These are phyloP conservation scores for Kentomonas sorsogonicus DNA, from an alignment of 208 protist genomes.

Conservation along the genomic window DNA sequence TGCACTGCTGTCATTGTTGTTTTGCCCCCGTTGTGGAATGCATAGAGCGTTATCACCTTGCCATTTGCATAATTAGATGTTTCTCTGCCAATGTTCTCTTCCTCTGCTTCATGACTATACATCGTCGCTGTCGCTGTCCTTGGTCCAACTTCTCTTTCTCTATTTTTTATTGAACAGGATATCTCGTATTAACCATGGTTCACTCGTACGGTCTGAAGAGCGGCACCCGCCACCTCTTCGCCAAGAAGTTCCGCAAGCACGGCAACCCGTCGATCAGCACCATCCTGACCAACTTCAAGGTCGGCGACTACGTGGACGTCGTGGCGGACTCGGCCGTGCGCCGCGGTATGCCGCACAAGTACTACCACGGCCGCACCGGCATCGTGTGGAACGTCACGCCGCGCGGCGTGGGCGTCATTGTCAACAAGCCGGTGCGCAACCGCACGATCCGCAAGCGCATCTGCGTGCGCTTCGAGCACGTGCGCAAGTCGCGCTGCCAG, in stretches of 20 bases:
- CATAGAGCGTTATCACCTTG: neutral
- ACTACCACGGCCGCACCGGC: conserved; percentile 99
- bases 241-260: conserved; percentile 95
- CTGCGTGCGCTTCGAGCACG: conserved; percentile 99
- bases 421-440: conserved; percentile 98
- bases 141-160: too few relatives aligned
- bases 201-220: conserved; percentile 96
- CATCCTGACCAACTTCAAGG: conserved; percentile 96
- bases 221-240: conserved; percentile 97
- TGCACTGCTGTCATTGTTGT: neutral
- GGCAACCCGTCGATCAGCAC: conserved; percentile 89
- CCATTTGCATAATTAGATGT: too few relatives aligned
- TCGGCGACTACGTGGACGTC: conserved; percentile 99
- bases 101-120: too few relatives aligned
- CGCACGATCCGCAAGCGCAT: conserved; percentile 99
- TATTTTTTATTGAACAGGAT: too few relatives aligned
- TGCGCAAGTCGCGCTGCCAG: conserved; percentile 91
- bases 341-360: conserved; percentile 99
- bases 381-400: conserved; percentile 99
- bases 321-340: conserved; percentile 97
- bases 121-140: too few relatives aligned
- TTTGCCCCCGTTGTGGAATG: neutral
- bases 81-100: too few relatives aligned
- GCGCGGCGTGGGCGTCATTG: conserved; percentile 97
- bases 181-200: conserved; percentile 68